phyloP scores from a whole-genome alignment of 1,284 basidiomycete species.

The Peniophora sp. region DNA sequence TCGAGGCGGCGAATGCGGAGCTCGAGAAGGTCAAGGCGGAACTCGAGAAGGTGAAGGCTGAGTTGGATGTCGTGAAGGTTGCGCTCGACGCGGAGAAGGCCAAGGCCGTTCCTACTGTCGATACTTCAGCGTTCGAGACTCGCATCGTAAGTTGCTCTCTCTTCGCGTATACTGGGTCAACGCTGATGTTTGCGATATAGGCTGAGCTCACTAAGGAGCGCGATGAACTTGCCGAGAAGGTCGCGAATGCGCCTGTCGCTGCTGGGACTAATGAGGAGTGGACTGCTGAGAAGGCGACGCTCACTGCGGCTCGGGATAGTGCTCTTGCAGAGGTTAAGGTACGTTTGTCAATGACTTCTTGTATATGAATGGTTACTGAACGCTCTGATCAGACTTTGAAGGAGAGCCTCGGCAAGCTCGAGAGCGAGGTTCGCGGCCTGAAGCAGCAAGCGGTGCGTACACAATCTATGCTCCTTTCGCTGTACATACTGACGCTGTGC shows the following conservation, averaged over 20 bases:
- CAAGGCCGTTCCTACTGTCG: conserved; percentile 5
- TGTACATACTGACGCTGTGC: background rate
- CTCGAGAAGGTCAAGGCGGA: conserved; percentile 23
- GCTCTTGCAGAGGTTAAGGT: conserved; percentile 51
- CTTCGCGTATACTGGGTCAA: background rate
- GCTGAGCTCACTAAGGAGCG: conserved; percentile 48
- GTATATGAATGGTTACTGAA: background rate
- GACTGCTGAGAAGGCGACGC: conserved; percentile 51
- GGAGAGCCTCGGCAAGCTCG: conserved; percentile 38
- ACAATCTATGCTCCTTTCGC: background rate
- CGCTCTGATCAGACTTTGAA: conserved; percentile 27
- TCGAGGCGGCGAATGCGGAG: conserved; percentile 12
- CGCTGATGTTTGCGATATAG: conserved; percentile 24
- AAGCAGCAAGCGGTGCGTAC: conserved; percentile 26
- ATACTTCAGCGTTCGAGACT: conserved; percentile 11
- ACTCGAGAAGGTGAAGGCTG: conserved; percentile 25
- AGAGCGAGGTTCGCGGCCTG: conserved; percentile 36
- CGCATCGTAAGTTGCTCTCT: conserved; percentile 34
- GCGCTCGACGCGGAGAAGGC: conserved; percentile 25
- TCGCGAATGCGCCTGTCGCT: conserved; percentile 24
- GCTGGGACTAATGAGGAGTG: conserved; percentile 28
- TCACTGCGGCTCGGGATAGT: conserved; percentile 53
- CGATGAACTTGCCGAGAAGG: conserved; percentile 33
- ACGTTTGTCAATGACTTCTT: conserved; percentile 5
- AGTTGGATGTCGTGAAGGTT: no score